Evolutionary conservation across 129 eudicot genomes (phyloP).

Genomic region (Ambrosia artemisiifolia): DNA sequence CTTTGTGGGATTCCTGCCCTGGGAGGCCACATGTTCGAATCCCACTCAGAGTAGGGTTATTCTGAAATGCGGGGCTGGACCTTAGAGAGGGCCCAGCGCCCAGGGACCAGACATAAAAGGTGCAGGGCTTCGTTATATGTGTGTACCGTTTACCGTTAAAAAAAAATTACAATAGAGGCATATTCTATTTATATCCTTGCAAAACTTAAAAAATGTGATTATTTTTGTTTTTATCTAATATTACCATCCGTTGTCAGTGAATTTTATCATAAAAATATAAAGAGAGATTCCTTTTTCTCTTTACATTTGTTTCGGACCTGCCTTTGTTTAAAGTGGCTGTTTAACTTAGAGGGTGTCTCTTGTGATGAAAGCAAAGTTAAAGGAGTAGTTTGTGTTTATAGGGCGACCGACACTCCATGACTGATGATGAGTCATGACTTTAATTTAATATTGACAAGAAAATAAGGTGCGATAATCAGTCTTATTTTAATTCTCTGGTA

Average conservation of each 20-base stretch:
- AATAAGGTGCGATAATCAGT: background rate
- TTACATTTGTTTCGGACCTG: background rate
- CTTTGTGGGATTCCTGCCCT: too few species aligned
- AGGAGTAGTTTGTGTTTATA: background rate
- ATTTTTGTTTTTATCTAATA: too few species aligned
- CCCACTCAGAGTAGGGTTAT: too few species aligned
- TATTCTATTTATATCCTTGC: too few species aligned
- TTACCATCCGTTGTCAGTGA: background rate
- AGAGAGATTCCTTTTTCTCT: background rate
- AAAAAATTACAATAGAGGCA: too few species aligned
- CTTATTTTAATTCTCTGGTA: background rate
- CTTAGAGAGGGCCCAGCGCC: too few species aligned
- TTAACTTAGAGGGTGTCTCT: slow-evolving; percentile 12
- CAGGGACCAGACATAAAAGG: too few species aligned
- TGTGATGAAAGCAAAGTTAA: slow-evolving; percentile 8
- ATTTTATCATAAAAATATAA: background rate
- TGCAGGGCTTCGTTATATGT: too few species aligned
- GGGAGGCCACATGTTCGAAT: too few species aligned
- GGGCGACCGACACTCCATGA: slow-evolving; percentile 25
- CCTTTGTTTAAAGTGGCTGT: background rate
- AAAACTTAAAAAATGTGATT: too few species aligned
- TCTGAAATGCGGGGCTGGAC: too few species aligned
- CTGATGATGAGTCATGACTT: background rate
- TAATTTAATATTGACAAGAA: background rate
- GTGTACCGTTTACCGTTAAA: too few species aligned